phyloP scores from a whole-genome alignment of 345 rosid genomes.

The Clarkia xantiana region DNA sequence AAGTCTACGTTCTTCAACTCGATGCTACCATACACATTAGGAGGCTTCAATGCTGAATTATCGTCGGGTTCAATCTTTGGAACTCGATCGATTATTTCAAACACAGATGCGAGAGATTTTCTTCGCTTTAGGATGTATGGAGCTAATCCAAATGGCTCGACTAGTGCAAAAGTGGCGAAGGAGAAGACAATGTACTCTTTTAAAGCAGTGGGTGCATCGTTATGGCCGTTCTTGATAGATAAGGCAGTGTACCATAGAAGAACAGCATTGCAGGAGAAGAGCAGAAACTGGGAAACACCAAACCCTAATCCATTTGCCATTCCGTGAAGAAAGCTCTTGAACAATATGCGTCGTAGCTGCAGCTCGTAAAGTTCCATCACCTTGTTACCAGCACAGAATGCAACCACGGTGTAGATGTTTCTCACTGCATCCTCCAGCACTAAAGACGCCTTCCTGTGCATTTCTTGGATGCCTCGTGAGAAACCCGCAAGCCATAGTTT shows the following conservation, averaged over 20 bases:
- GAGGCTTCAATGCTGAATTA: slow-evolving; percentile 72
- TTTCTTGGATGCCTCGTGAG: slow-evolving; percentile 97
- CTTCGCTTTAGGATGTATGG: slow-evolving; percentile 95
- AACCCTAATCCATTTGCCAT: slow-evolving; percentile 92
- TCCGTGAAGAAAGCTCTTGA: slow-evolving; percentile 81
- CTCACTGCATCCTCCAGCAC: slow-evolving; percentile 99
- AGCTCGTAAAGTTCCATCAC: slow-evolving; percentile 93
- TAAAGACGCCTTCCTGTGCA: slow-evolving; percentile 96
- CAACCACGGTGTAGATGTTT: slow-evolving; percentile 94
- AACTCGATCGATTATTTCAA: slow-evolving; percentile 89
- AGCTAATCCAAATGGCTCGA: slow-evolving; percentile 98
- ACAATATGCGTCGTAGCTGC: slow-evolving; percentile 72
- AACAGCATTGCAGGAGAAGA: slow-evolving; percentile 95
- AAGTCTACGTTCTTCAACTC: slow-evolving; percentile 94
- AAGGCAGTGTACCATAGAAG: slow-evolving; percentile 94
- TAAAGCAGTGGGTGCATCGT: slow-evolving; percentile 57
- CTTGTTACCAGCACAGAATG: slow-evolving; percentile 98
- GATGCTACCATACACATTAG: slow-evolving; percentile 91
- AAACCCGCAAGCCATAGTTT: slow-evolving; percentile 99
- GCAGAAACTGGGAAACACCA: slow-evolving; percentile 98
- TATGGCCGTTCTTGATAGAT: slow-evolving; percentile 31
- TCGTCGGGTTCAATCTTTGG: slow-evolving; percentile 99
- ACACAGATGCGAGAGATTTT: slow-evolving; percentile 77
- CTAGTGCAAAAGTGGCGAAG: slow-evolving; percentile 95
- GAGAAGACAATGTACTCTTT: slow-evolving; percentile 97